Base-by-base conservation (phyloP, 441 rosid genomes). In the Macaranga tanarius region DNA sequence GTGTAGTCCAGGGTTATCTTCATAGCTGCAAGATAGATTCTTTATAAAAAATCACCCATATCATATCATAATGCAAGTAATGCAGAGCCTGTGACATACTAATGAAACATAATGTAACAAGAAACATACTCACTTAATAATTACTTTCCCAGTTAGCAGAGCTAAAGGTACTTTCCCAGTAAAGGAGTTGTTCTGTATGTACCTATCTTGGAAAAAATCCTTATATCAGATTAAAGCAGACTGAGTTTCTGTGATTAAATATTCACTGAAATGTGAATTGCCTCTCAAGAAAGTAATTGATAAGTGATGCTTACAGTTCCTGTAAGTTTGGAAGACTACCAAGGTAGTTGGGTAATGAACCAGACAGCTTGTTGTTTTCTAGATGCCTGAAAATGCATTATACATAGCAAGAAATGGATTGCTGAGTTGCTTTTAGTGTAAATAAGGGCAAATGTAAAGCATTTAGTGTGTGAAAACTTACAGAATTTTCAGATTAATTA, bases 161-260 rank as follows among this genome's bases (percentile, higher is more conserved):
- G 75, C 76, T 70, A 75, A 71, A 67, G 97, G 99, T 79, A 95
- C 79, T 62, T 75, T 83, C 69, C 99, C 98, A 60, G 65, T 81
- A 69, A 95, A 89, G 69, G 90, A 86, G 84, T 95, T 95, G 87
- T 91, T 89, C 77, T 89, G 87, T 72, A 92, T 83, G 79, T 83
- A 79, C 85, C 98, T 95, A 92, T 74, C 82, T 42, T 42, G 47
- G 10, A 2, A 48, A 48, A 12, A 48, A 48, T 48, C 52, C 56
- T 25, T 15, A 17, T 26, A 40, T 57, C 28, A 22, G 58, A 56
- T 58, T 13, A 48, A 48, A 26, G 67, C 28, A 48, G 22, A 31
- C 25, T 22, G 34, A 28, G 12, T 45, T 11, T 31, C 22, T 59
- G 64, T 56, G 22, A 45, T 44, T 42, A 6, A 67, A 13, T 52